Evolutionary conservation across 2,329 filamentous ascomycete species (phyloP), one percentile per base, ranked within the genome.

Genomic region (Escovopsis sp.): DNA sequence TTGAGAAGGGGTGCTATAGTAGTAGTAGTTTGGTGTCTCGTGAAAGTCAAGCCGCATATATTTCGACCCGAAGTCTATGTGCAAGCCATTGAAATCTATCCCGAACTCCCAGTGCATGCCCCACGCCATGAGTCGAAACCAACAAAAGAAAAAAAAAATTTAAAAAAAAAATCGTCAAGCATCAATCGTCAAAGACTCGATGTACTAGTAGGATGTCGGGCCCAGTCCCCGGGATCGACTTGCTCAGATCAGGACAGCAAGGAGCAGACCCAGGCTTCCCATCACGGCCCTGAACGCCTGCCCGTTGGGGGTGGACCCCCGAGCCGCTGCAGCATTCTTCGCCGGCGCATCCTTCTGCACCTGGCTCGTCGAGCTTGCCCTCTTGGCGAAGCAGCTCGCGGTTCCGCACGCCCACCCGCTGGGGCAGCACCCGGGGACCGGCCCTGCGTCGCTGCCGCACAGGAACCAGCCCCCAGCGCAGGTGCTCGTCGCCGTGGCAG

Each of bases 391-490:
- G 62, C 85, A 93, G 57, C 80, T 86, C 19, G 72, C 73, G 18
- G 70, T 69, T 1, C 83, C 86, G 60, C 86, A 94, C 4, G 60
- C 61, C 59, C 81, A 94, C 2, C 85, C 84, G 36, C 63, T 70
- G 0, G 87, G 87, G 67, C 89, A 96, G 59, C 89, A 96, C 6
- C 86, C 87, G 0, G 86, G 78, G 0, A 81, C 75, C 0, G 72
- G 65, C n/a, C 73, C 72, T 0, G 62, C 71, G 3, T 63, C 64
- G 11, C 67, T 43, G 59, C 74, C 52, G 68, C 77, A 73, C 71
- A 95, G 49, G 49, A 75, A 82, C 89, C 89, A 96, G 4, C 86
- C 87, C 39, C 59, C 67, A 0, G 87, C 85, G 56, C 89, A 96
- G 1, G 65, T 70, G 33, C 58, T 58, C 5, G 59, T 61, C 1